Base-by-base conservation (phyloP, 495 filamentous ascomycete genomes). In the Cairneyella variabilis region DNA sequence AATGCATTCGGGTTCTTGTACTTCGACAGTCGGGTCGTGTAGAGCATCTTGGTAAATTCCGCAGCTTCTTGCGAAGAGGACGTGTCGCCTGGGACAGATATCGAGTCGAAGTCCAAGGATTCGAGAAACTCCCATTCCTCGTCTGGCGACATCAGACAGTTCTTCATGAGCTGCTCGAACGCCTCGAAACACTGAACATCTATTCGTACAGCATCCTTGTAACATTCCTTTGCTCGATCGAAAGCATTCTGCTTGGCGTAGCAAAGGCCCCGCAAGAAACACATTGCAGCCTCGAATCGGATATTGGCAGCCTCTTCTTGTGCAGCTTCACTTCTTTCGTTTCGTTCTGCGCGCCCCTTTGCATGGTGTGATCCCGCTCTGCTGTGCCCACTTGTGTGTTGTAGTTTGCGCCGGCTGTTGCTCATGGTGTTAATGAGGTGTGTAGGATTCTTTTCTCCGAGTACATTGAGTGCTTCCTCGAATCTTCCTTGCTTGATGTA, bases 131-230 rank as follows among this genome's bases (percentile, higher is more conserved):
- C 76, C 77, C 93, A 90, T 65, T 99, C 93, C 67, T 99, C 95
- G 34, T 91, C 85, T 1, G 95, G 92, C n/a, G 91, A 91, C 89
- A 99, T 95, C 22, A 97, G 80, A 17, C 85, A 87, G 68, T 97
- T 97, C 73, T 91, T 91, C 86, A 97, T 96, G 44, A 99, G 78
- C 68, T 96, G 90, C 53, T 96, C 91, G 63, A 97, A 97, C 2
- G 93, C 93, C 66, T 99, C 93, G 63, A 95, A 97, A 68, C 93
- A 99, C 66, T 97, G 91, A 5, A 97, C 91, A 66, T 99, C 95
- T 63, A 99, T 97, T 42, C 88, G 78, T 37, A 97, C 89, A 6
- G 93, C 93, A 60, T 95, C 89, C 71, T 96, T 97, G 76, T 97
- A 99, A 70, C 95, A 97, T 62, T 97, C 91, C 62, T 96, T 96